Evolutionary conservation across 2,329 filamentous ascomycete genomes (phyloP).

Genomic region (Neofusicoccum laricinum): DNA sequence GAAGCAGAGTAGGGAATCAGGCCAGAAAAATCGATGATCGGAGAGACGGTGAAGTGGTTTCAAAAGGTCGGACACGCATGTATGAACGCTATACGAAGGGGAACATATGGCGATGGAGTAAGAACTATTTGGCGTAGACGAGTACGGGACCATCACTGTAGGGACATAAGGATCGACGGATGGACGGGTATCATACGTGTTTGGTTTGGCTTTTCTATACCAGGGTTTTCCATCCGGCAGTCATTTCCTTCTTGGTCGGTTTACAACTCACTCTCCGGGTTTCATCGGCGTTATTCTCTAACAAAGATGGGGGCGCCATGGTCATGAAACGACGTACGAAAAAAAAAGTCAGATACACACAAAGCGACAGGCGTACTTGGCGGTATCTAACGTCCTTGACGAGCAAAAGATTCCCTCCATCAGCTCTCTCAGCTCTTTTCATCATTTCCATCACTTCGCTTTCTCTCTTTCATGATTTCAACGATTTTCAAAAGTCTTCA

Average conservation of each 20-base stretch:
- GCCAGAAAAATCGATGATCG: not conserved
- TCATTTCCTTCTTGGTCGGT: not conserved
- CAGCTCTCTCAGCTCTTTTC: not conserved
- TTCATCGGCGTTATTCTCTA: not conserved
- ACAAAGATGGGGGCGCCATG: not conserved
- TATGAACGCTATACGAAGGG: too few species aligned
- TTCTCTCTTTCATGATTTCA: not conserved
- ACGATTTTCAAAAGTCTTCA: not conserved
- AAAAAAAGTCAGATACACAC: not conserved
- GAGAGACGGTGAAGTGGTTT: not conserved
- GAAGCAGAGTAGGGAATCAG: not conserved
- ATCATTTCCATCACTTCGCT: not conserved
- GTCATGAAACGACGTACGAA: not conserved
- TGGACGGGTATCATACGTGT: not conserved
- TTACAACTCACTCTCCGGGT: not conserved
- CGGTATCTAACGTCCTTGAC: not conserved
- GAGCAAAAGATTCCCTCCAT: not conserved
- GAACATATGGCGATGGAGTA: too few species aligned
- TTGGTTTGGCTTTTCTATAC: not conserved
- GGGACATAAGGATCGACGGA: not conserved
- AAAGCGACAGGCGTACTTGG: slow-evolving; percentile 9
- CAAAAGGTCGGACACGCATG: not conserved
- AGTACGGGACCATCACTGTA: not conserved
- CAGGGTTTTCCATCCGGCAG: not conserved
- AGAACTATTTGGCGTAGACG: not conserved